A percentile compares a stretch with the other conserved stretches of the same genome.
phyloP scores from a whole-genome alignment of 345 rosid genomes.

The Eucalyptus fibrosa region DNA sequence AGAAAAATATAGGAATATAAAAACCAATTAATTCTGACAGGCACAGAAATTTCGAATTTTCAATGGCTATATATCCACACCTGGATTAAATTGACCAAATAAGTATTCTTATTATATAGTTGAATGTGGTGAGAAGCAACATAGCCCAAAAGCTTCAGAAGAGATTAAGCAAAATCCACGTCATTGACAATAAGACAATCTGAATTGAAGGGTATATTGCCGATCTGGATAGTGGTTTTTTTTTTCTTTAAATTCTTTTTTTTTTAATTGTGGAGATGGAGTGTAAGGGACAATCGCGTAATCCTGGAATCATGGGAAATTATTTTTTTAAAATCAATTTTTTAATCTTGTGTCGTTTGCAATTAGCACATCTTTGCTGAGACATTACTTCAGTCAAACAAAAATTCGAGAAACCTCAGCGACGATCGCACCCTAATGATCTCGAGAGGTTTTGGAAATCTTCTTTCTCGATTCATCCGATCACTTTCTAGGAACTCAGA shows the following conservation, averaged over 20 bases:
- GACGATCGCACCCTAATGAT: not conserved
- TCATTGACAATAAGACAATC: not conserved
- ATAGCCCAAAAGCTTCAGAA: not conserved
- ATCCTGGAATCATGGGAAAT: not conserved
- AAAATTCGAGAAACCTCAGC: not conserved
- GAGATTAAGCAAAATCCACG: not conserved
- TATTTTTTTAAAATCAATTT: not conserved
- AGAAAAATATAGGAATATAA: not conserved
- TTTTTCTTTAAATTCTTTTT: too few species aligned
- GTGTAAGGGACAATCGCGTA: not conserved
- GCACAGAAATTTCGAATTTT: not conserved
- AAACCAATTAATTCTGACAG: not conserved
- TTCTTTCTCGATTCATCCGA: not conserved
- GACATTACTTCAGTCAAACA: not conserved
- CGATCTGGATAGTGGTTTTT: not conserved
- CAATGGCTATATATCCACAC: not conserved
- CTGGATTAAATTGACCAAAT: not conserved
- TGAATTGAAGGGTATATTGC: not conserved
- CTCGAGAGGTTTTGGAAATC: not conserved
- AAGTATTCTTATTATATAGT: not conserved
- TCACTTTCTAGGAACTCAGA: not conserved
- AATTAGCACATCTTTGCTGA: not conserved
- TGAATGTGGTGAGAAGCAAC: not conserved
- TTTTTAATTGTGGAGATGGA: not conserved
- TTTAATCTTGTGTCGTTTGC: not conserved